phyloP scores from a whole-genome alignment of 371 early-diverging fungal genomes.

The Amoeboaphelidium occidentale region DNA sequence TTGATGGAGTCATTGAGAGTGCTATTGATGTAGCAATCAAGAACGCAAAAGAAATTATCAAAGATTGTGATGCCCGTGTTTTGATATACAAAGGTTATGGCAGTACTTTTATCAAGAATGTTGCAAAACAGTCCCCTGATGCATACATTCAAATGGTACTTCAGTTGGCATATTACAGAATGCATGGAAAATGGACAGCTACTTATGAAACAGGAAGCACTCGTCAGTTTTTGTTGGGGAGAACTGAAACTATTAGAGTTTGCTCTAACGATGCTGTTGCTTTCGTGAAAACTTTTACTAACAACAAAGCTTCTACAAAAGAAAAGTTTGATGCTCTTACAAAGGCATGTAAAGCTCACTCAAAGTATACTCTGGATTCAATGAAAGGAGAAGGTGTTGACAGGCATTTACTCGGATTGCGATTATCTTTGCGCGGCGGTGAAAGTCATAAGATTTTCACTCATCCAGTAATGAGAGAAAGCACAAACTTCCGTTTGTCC shows the following conservation, averaged over 20 bases:
- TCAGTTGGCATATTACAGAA: conserved; percentile 42
- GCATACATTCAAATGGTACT: conserved; percentile 53
- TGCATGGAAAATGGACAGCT: conserved; percentile 2
- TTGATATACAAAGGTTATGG: conserved; percentile 1
- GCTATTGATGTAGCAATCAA: background rate
- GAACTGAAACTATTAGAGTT: conserved; percentile 60
- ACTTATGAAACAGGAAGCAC: conserved; percentile 29
- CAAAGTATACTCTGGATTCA: conserved; percentile 35
- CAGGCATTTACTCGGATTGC: conserved; percentile 50
- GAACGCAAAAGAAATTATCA: background rate
- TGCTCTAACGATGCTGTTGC: conserved; percentile 34
- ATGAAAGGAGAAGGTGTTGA: conserved; percentile 44
- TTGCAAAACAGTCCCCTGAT: conserved; percentile 38
- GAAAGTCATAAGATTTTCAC: conserved; percentile 31
- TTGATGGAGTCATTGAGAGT: background rate
- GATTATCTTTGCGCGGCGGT: conserved; percentile 21
- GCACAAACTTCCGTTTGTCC: conserved; percentile 35
- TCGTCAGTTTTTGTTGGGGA: conserved; percentile 44
- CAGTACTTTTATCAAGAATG: background rate
- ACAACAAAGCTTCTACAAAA: background rate
- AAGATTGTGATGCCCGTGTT: background rate
- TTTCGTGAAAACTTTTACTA: conserved; percentile 32
- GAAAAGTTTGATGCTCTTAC: conserved; percentile 1
- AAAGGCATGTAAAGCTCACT: conserved; percentile 31
- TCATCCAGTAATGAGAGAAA: conserved; percentile 31